A percentile compares a stretch with the other conserved stretches of the same genome.
Conservation (phyloP, 257 asterid species). For the Fraxinus excelsior region DNA sequence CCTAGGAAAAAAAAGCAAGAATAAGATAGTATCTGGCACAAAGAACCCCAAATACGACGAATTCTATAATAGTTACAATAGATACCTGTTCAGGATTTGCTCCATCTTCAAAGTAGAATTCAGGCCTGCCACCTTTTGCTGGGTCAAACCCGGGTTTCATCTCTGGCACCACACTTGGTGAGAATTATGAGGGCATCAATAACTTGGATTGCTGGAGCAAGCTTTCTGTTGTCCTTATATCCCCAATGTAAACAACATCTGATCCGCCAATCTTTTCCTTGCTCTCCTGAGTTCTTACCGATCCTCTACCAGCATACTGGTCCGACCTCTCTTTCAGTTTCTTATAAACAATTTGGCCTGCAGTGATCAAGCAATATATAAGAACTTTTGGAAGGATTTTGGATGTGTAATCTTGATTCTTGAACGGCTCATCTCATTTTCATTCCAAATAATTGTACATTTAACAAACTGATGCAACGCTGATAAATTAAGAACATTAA, state of each 20-base stretch:
- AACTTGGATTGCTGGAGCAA: constrained; percentile 69
- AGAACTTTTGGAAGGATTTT: background rate
- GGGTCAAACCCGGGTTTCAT: constrained; percentile 94
- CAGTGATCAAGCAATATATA: constrained; percentile 10
- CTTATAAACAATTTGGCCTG: constrained; percentile 90
- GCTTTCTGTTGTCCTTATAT: constrained; percentile 62
- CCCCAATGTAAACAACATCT: constrained; percentile 78
- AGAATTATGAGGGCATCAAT: constrained; percentile 80
- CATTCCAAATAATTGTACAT: background rate
- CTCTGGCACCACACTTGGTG: constrained; percentile 93
- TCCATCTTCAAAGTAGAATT: constrained; percentile 87
- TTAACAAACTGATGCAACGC: background rate
- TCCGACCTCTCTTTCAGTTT: constrained; percentile 82
- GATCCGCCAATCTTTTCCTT: constrained; percentile 79
- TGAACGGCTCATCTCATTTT: background rate
- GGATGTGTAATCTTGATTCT: background rate
- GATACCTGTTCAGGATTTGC: constrained; percentile 77
- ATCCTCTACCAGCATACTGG: constrained; percentile 58
- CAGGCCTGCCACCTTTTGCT: constrained; percentile 79
- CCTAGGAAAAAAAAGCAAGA: constrained; percentile 42
- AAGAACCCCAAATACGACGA: constrained; percentile 1
- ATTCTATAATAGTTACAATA: background rate
- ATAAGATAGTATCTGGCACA: background rate
- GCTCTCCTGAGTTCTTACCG: constrained; percentile 88
- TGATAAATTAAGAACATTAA: background rate